These are phyloP conservation scores for Cornus florida DNA, from an alignment of 148 eudicot genomes.

Conservation along the genomic window DNA sequence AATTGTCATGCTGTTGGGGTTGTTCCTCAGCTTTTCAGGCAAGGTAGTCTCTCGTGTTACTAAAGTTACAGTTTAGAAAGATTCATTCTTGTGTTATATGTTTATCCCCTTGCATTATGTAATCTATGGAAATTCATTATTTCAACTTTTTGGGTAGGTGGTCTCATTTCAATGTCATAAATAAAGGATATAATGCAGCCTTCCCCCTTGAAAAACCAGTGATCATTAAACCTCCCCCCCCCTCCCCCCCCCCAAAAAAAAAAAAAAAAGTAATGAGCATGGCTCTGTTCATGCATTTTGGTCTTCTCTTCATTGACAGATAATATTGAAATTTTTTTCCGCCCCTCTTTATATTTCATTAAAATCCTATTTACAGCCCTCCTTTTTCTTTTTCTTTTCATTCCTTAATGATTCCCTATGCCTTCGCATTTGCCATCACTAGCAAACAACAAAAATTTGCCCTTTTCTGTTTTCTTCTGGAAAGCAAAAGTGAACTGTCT, in stretches of 20 bases:
- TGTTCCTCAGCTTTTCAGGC: not conserved
- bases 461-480: not conserved
- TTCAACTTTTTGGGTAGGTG: not conserved
- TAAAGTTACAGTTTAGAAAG: not conserved
- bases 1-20: not conserved
- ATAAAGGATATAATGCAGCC: not conserved
- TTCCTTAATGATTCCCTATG: not conserved
- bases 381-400: not conserved
- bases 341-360: too few species aligned
- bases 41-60: not conserved
- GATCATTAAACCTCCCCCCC: too few species aligned
- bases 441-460: not conserved
- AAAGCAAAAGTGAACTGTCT: constrained; percentile 2
- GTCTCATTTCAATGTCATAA: not conserved
- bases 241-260: too few species aligned
- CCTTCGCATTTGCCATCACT: not conserved
- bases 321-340: too few species aligned
- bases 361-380: too few species aligned
- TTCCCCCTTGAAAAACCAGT: too few species aligned
- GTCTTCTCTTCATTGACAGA: too few species aligned
- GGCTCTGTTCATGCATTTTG: too few species aligned
- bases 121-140: not conserved
- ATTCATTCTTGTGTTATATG: not conserved
- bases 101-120: not conserved
- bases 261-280: too few species aligned